Percentiles rank a stretch among this genome's conserved stretches.
These are phyloP conservation scores for Fusarium transvaalense DNA, from an alignment of 2,329 filamentous ascomycete species.

Conservation along the genomic window DNA sequence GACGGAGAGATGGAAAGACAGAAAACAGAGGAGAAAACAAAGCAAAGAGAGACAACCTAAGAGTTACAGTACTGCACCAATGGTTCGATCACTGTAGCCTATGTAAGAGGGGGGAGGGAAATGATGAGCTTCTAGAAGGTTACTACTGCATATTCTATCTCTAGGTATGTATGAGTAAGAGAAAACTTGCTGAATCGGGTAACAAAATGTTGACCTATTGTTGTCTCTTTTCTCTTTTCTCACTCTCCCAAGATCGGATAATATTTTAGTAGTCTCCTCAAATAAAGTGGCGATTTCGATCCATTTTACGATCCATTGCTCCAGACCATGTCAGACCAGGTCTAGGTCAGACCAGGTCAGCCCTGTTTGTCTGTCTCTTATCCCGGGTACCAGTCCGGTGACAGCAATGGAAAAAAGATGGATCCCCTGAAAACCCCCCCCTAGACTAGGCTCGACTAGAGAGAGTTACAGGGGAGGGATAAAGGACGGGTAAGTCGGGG, in stretches of 20 bases:
- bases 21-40: neutral
- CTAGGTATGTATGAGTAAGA: neutral
- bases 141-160: conserved; percentile 1
- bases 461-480: neutral
- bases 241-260: neutral
- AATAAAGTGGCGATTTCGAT: conserved; percentile 3
- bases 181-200: neutral
- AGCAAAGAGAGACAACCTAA: neutral
- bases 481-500: no score
- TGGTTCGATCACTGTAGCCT: neutral
- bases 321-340: no score
- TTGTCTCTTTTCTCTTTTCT: conserved; percentile 43
- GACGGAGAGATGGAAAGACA: no score
- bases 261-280: no score
- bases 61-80: neutral
- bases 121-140: conserved; percentile 22
- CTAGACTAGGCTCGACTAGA: neutral
- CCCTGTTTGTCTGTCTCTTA: conserved; percentile 1
- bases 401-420: neutral
- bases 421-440: neutral
- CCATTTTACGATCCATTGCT: neutral
- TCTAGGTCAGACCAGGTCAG: no score
- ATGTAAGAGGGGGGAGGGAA: no score
- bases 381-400: conserved; percentile 2
- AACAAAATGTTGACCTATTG: neutral